phyloP scores from a whole-genome alignment of 2,329 filamentous ascomycete genomes.

The Exophiala oligosperma region DNA sequence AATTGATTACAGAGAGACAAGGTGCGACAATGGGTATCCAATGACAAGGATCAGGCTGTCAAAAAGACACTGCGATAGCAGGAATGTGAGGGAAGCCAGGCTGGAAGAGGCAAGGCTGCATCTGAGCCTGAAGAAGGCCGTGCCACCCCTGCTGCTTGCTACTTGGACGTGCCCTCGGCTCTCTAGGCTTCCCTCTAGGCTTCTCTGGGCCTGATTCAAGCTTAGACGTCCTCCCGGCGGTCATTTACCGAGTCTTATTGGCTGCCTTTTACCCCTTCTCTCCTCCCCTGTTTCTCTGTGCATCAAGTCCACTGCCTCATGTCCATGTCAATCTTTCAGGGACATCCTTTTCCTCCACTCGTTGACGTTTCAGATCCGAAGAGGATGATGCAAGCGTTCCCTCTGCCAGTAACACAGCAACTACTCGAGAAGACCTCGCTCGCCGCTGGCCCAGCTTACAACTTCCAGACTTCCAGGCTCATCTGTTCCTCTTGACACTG shows the following conservation, averaged over 20 bases:
- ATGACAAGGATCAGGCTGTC: conserved; percentile 13
- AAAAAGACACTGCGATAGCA: neutral
- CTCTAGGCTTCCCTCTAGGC: no score
- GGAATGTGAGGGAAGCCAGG: neutral
- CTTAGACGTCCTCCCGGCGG: neutral
- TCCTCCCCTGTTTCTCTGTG: conserved; percentile 5
- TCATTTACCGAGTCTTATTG: neutral
- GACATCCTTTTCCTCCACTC: neutral
- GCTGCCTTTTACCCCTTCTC: neutral
- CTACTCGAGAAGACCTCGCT: neutral
- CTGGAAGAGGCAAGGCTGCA: conserved; percentile 2
- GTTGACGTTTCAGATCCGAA: conserved; percentile 1
- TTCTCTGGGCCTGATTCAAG: neutral
- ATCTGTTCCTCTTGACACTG: conserved; percentile 1
- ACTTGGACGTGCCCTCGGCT: no score
- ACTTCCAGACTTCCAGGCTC: neutral
- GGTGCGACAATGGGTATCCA: conserved; percentile 1
- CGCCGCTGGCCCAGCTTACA: neutral
- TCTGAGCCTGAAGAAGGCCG: neutral
- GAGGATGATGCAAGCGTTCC: conserved; percentile 5
- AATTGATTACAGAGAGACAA: conserved; percentile 9
- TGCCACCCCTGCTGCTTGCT: neutral
- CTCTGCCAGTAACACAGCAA: neutral
- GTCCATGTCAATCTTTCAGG: neutral
- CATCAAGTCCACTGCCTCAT: neutral